phyloP scores from a whole-genome alignment of 768 basidiomycete species.

The Pulveroboletus sp. region DNA sequence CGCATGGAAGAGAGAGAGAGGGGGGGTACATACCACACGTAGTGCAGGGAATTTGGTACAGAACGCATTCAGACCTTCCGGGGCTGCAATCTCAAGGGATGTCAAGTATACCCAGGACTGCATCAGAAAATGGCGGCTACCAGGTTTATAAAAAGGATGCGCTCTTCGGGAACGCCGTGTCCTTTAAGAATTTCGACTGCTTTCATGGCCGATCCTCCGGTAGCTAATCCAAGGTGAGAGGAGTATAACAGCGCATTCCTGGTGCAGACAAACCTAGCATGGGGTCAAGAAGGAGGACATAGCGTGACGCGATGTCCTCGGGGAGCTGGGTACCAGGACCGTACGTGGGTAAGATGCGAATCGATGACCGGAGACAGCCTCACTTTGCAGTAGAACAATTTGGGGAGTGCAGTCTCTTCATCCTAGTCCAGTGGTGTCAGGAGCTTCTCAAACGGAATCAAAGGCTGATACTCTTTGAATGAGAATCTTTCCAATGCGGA shows the following conservation, averaged over 20 bases:
- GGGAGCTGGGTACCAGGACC: constrained; percentile 55
- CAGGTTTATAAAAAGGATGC: constrained; percentile 92
- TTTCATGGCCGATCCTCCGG: constrained; percentile 96
- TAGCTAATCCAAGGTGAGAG: constrained; percentile 45
- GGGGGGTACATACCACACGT: constrained; percentile 57
- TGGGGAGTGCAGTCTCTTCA: constrained; percentile 89
- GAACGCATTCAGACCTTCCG: constrained; percentile 83
- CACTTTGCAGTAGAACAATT: constrained; percentile 89
- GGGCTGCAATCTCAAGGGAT: constrained; percentile 67
- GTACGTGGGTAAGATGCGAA: neutral
- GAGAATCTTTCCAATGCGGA: constrained; percentile 95
- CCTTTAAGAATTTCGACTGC: constrained; percentile 92
- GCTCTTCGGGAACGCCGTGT: constrained; percentile 88
- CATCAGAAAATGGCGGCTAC: constrained; percentile 34
- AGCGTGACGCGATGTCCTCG: constrained; percentile 85
- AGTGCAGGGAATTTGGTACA: constrained; percentile 69
- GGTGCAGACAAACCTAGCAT: constrained; percentile 73
- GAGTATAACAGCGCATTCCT: neutral
- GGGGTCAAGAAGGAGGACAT: constrained; percentile 92
- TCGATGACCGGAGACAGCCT: neutral
- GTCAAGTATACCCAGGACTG: neutral
- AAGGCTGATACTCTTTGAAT: constrained; percentile 77
- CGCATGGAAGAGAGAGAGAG: neutral
- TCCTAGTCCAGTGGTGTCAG: constrained; percentile 48
- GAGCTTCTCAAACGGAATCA: neutral